Evolutionary conservation across 495 filamentous ascomycete genomes (phyloP), one percentile per base, ranked within the genome.

Genomic region (Aspergillus haitiensis): DNA sequence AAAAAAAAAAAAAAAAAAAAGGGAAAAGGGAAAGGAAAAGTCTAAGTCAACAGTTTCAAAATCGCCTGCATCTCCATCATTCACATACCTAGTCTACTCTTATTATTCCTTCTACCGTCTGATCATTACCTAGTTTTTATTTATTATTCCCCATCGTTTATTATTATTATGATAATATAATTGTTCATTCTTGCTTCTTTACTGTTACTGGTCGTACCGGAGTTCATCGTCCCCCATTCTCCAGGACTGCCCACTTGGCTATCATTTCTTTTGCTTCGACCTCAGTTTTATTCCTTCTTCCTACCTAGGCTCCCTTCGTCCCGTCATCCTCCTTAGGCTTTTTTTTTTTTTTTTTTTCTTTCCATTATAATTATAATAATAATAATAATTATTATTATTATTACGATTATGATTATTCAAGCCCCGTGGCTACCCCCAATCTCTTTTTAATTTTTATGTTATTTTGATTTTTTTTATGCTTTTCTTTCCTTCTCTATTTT

Each of bases 41-140:
- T 40, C 37, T 40, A 15, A 21, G 45, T 51, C 7, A 31, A 51
- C 21, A 11, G 50, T 60, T 60, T 54, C 58, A 39, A 52, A 60
- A 47, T 54, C 58, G 40, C 58, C 58, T 60, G 50, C 58, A 54
- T 60, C 58, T 52, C 46, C 55, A 47, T 39, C 50, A 60, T 51
- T 47, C 40, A 60, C 18, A 47, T 53, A 52, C 36, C 48, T 60
- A 60, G 58, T 54, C 58, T 39, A 54, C 54, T 60, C 58, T 60
- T 53, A 60, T 60, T 60, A 54, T 59, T 59, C 49, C 36, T 59
- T 35, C 49, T 59, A 36, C 37, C 39, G 40, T 46, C 42, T 52
- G 55, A 59, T 59, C 56, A 15, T 35, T 42, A 27, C 21, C 21
- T 27, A 27, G 21, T 27, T 27, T 1, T 27, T 27, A 27, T 27